Base-by-base conservation (phyloP, 2,329 filamentous ascomycete species). In the Chaetomiaceae sp. region DNA sequence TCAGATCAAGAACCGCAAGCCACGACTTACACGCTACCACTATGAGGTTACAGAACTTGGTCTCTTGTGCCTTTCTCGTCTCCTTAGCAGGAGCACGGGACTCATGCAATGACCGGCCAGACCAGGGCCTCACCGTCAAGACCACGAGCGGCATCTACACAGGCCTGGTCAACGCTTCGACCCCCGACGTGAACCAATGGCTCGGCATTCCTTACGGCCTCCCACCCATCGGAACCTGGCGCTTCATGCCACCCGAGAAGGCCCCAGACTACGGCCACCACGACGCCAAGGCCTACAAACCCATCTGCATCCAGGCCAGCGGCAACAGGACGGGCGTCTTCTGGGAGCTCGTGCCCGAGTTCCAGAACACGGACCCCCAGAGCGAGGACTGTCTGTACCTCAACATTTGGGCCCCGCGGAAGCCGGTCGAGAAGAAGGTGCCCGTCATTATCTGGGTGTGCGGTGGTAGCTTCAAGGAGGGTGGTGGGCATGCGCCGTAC, bases 361-460 rank as follows among this genome's bases (percentile, higher is more conserved):
- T 48, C 14, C 46, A 48, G 36, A 48, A 48, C 37, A 17, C 34
- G 6, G 46, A 48, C 12, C 9, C 22, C 17, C 46, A 48, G 46
- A 48, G 46, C 46, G 46, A 48, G 46, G 46, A 48, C 12, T 48
- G 46, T 6, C 19, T 48, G 36, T 48, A 48, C 17, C 46, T 48
- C 36, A 48, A 48, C 37, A 17, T 48, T 19, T 48, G 36, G 46
- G 36, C 11, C 4, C 46, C 46, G 11, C 23, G 37, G 23, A 48
- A 40, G 36, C 46, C 46, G 9, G 27, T 36, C 15, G 6, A 48
- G 46, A 33, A 40, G 23, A 48, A 48, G 46, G n/a, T 48, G 36
- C 46, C 46, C 17, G 46, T 48, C 19, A 48, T 48, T 7, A 23
- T 48, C 1, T 48, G 46, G 46, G 46, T 48, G n/a, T 39, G 34